Evolutionary conservation across 1,284 basidiomycete genomes (phyloP), one percentile per base, ranked within the genome.

Genomic region (Vanrija humicola): DNA sequence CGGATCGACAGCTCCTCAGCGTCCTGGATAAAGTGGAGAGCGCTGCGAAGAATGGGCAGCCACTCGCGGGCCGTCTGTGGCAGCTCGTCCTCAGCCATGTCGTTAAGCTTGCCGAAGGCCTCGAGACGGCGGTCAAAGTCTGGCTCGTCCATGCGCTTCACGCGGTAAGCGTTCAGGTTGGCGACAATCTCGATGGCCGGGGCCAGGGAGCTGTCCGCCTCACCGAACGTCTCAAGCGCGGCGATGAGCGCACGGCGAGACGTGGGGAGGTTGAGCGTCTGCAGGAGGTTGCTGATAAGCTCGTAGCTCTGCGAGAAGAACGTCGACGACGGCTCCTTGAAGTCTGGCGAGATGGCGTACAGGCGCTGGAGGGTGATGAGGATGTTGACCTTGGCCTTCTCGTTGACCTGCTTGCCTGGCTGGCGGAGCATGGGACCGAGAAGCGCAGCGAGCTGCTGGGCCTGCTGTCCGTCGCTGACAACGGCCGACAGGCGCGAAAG

Each of bases 1-100:
- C 96, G 83, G 50, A 98, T 84, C 0, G 90, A 86, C 38, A 98
- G 78, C 71, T 98, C 96, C 7, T 88, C 86, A 0, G 88, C 83
- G 69, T 98, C 93, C 70, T 92, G 89, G 49, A 98, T 84, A 77
- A 87, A 91, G 78, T 86, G 84, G 21, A 98, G 79, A 75, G 88
- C 83, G 71, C 91, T 91, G 79, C 90, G 85, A 3, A 97, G 75
- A 39, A 98, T 63, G 0, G 92, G 89, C 21, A 87, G 75, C 96
- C 95, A 98, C 42, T 68, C 62, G 46, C 64, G 59, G 2, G 64
- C 46, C 3, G 49, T 57, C 18, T 46, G 43, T 0, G 64, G 64
- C 10, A 71, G 56, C 6, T 54, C 60, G 0, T 75, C 76, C 50
- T 88, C 87, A 0, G 48, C 55, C 4, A 51, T 61, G 43, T 73